These are phyloP conservation scores for Bathelium albidoporum DNA, from an alignment of 495 filamentous ascomycete genomes.

Conservation along the genomic window DNA sequence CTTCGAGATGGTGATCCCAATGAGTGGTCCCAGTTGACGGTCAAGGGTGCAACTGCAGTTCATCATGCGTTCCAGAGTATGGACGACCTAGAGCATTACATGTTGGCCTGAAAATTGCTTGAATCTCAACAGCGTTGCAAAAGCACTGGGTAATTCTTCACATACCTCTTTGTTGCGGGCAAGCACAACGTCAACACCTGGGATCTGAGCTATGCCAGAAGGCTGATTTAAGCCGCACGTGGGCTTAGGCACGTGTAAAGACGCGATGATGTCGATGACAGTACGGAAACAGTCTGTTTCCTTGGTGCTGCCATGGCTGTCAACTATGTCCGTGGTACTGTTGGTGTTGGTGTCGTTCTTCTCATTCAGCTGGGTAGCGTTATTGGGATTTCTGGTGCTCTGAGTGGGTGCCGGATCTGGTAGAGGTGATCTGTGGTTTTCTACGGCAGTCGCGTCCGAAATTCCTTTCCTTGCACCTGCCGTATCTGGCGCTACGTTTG, in stretches of 20 bases:
- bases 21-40: neutral
- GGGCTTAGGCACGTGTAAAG: slow-evolving; percentile 2
- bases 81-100: neutral
- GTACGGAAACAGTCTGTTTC: neutral
- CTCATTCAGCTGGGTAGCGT: neutral
- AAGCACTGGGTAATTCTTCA: neutral
- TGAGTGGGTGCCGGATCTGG: neutral
- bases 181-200: neutral
- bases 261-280: neutral
- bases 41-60: neutral
- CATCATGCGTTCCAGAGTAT: neutral
- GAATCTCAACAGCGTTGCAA: neutral
- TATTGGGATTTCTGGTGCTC: neutral
- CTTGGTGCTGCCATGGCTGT: neutral
- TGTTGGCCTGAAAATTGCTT: neutral
- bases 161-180: neutral
- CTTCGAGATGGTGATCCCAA: neutral
- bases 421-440: neutral
- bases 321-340: neutral
- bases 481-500: neutral
- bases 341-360: neutral
- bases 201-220: neutral
- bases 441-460: neutral
- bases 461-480: neutral
- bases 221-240: neutral